Evolutionary conservation across 306 rosid species (phyloP).

Genomic region (Hippophae tibetana): DNA sequence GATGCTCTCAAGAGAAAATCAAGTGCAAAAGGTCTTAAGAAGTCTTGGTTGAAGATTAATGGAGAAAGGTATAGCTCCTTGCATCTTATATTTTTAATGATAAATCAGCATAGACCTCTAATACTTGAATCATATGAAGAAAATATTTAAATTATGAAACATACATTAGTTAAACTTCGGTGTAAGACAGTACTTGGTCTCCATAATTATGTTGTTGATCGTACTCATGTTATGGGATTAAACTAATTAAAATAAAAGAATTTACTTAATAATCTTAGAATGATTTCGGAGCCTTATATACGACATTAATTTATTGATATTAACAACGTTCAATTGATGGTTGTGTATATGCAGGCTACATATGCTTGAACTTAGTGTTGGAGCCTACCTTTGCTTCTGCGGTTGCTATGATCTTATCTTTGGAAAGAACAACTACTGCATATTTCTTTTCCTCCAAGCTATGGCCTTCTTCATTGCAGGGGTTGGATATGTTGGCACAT

Average conservation of each 20-base stretch:
- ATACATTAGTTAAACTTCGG: no score
- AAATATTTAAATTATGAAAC: no score
- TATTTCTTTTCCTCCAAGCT: slow-evolving; percentile 76
- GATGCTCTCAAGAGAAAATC: slow-evolving; percentile 66
- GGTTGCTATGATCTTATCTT: slow-evolving; percentile 68
- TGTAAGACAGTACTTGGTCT: no score
- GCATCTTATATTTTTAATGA: no score
- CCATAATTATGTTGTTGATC: no score
- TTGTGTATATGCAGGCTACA: slow-evolving; percentile 44
- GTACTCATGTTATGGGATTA: no score
- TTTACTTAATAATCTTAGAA: no score
- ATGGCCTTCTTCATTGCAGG: slow-evolving; percentile 84
- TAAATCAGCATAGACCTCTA: no score
- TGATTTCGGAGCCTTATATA: no score
- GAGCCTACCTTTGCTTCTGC: slow-evolving; percentile 67
- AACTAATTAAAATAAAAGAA: no score
- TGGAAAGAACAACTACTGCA: slow-evolving; percentile 68
- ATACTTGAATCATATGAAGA: no score
- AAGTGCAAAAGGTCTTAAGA: slow-evolving; percentile 43
- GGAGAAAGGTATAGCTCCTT: slow-evolving; percentile 46
- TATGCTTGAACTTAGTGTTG: slow-evolving; percentile 61
- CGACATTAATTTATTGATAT: no score
- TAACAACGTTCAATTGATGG: slow-evolving; percentile 16
- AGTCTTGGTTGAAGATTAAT: slow-evolving; percentile 36
- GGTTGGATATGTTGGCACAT: slow-evolving; percentile 73